Percentiles rank a stretch among this genome's conserved stretches.
Evolutionary conservation across 805 yeast genomes (phyloP).

Genomic region (Barnettozyma sucrosica): DNA sequence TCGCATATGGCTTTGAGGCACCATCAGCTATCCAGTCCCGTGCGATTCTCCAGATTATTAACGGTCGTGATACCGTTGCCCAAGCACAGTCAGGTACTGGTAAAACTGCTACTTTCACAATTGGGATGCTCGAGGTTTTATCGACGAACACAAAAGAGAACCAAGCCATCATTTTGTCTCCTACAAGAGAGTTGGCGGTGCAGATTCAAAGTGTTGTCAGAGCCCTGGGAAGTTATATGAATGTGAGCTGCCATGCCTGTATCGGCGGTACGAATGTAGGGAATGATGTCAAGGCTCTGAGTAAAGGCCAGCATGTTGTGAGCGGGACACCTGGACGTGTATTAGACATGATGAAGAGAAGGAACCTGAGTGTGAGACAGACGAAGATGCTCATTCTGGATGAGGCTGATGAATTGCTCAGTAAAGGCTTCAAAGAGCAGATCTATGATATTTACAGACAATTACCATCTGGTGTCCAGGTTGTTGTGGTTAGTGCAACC

Average conservation of each 20-base stretch:
- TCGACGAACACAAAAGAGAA: conserved; percentile 67
- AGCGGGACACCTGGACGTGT: conserved; percentile 99
- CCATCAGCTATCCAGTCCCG: conserved; percentile 98
- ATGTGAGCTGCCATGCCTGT: conserved; percentile 81
- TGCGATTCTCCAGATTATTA: conserved; percentile 91
- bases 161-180: conserved; percentile 89
- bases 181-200: conserved; percentile 92
- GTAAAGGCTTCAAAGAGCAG: conserved; percentile 93
- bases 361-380: conserved; percentile 64
- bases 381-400: conserved; percentile 87
- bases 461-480: conserved; percentile 83
- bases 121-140: conserved; percentile 83
- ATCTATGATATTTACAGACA: conserved; percentile 85
- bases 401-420: conserved; percentile 94
- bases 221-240: conserved; percentile 83
- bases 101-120: conserved; percentile 96
- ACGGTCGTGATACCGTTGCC: conserved; percentile 93
- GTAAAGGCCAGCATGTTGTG: conserved; percentile 81
- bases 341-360: conserved; percentile 81
- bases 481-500: conserved; percentile 92
- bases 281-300: conserved; percentile 70
- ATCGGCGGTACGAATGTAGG: conserved; percentile 88
- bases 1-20: conserved; percentile 87
- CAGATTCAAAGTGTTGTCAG: conserved; percentile 88
- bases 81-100: conserved; percentile 99